Conservation (phyloP, 169 alveolate genomes). For the Eimeria acervulina region DNA sequence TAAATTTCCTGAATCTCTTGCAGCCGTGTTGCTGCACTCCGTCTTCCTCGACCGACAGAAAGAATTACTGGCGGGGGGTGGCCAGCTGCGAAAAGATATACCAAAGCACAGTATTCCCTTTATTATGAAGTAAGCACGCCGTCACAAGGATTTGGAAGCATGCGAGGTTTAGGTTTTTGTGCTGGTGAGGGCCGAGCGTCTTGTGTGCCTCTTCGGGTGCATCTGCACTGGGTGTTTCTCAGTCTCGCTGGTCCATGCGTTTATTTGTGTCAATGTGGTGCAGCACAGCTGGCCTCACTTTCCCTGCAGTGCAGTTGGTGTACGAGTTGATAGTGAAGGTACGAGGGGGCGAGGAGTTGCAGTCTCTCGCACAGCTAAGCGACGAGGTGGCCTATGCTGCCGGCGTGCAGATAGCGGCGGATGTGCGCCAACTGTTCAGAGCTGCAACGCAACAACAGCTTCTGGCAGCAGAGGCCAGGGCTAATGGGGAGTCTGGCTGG, state of each 20-base stretch:
- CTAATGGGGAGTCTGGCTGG: neutral
- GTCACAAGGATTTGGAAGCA: neutral
- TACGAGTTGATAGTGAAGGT: constrained; percentile 25
- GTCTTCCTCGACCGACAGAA: constrained; percentile 57
- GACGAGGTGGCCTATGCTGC: constrained; percentile 68
- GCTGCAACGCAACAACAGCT: constrained; percentile 7
- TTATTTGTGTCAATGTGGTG: neutral
- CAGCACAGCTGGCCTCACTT: constrained; percentile 40
- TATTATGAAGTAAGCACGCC: neutral
- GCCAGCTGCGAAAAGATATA: neutral
- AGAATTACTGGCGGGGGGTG: neutral
- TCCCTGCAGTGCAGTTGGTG: constrained; percentile 67
- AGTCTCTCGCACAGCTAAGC: constrained; percentile 10
- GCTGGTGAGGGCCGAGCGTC: neutral
- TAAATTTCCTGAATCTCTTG: constrained; percentile 18
- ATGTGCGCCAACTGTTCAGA: constrained; percentile 21
- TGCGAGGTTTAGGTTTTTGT: neutral
- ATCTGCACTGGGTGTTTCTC: neutral
- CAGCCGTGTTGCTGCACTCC: constrained; percentile 52
- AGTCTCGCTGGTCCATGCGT: too few relatives aligned
- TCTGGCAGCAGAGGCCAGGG: constrained; percentile 47
- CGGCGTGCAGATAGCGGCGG: constrained; percentile 59
- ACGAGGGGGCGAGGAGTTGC: constrained; percentile 8
- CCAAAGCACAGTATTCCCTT: constrained; percentile 32
- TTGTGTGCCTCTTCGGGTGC: neutral